Conservation (phyloP, 108 stramenopile genomes). For the Cyclotella atomus region DNA sequence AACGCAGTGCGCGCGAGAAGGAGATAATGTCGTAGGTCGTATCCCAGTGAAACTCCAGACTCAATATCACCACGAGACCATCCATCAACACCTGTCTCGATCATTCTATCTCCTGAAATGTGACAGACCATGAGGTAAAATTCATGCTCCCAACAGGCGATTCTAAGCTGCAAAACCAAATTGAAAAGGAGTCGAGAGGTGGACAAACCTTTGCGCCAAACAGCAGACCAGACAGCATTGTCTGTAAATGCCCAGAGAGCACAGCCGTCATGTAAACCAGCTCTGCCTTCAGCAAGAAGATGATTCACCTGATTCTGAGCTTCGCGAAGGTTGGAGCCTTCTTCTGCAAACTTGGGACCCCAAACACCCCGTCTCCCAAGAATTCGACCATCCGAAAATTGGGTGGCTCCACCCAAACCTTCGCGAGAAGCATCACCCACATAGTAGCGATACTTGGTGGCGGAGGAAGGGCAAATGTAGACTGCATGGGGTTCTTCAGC, state of each 20-base stretch:
- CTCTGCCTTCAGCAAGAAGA: neutral
- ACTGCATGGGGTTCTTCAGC: too few species aligned
- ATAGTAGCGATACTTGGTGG: neutral
- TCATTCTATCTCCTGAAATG: constrained; percentile 31
- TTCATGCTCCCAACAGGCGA: neutral
- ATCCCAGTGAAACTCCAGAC: constrained; percentile 6
- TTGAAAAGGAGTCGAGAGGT: neutral
- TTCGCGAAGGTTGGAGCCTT: constrained; percentile 3
- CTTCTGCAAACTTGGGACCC: too few species aligned
- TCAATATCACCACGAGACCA: constrained; percentile 25
- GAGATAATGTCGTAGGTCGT: neutral
- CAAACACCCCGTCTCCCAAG: constrained; percentile 7
- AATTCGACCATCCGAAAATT: too few species aligned
- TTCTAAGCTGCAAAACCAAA: neutral
- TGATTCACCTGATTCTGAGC: constrained; percentile 6
- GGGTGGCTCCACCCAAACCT: neutral
- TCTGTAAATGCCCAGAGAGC: constrained; percentile 11
- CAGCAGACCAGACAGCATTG: constrained; percentile 1
- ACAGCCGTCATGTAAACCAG: constrained; percentile 7
- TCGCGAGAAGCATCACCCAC: constrained; percentile 7
- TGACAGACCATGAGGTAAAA: constrained; percentile 17
- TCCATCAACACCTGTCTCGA: constrained; percentile 17
- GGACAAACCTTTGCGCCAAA: constrained; percentile 17
- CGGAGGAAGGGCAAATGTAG: too few species aligned
- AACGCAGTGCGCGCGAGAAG: neutral